Base-by-base conservation (phyloP, 139 green algal species). In the Picochlorum sp. region DNA sequence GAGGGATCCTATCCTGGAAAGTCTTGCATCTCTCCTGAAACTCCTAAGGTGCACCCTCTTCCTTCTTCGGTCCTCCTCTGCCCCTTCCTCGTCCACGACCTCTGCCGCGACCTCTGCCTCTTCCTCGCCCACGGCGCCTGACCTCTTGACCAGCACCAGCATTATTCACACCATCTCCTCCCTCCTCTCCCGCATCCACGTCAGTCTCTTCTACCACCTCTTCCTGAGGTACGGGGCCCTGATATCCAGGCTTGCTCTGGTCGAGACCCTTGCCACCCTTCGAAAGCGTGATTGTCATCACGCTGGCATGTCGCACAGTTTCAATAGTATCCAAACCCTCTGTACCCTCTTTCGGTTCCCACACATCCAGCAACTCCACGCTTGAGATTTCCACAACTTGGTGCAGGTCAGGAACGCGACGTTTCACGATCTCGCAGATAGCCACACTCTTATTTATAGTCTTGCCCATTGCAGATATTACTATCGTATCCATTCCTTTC, bases 221-320 rank as follows among this genome's bases (percentile, higher is more conserved):
- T 13, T 78, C 59, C 7, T 71, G 54, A 28, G 75, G 64, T 58
- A 91, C 49, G n/a, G 85, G 85, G 13, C 79, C 44, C 65, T 93
- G 85, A 70, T 93, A 93, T 41, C 85, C 85, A 7, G 79, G 61
- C 28, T 53, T 18, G 28, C 36, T 67, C 5, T 56, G 61, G 69
- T 94, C 85, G 29, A 86, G 60, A 41, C 20, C 7, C 33, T 64
- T 50, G 43, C 51, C 81, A 22, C 80, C 88, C 7, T 94, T 67
- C n/a, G n/a, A n/a, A n/a, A n/a, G n/a, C 1, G 71, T 89, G 66
- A 94, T 90, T 44, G 64, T 76, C 50, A 94, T 84, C 20, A 93
- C 85, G 7, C 69, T 82, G 10, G 91, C 85, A 57, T 90, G 80
- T 49, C 86, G 83, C 0, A 76, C 87, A 10, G 82, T 86, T 68